These are phyloP conservation scores for Fagopyrum esculentum DNA, from an alignment of 148 eudicot species.

Conservation along the genomic window DNA sequence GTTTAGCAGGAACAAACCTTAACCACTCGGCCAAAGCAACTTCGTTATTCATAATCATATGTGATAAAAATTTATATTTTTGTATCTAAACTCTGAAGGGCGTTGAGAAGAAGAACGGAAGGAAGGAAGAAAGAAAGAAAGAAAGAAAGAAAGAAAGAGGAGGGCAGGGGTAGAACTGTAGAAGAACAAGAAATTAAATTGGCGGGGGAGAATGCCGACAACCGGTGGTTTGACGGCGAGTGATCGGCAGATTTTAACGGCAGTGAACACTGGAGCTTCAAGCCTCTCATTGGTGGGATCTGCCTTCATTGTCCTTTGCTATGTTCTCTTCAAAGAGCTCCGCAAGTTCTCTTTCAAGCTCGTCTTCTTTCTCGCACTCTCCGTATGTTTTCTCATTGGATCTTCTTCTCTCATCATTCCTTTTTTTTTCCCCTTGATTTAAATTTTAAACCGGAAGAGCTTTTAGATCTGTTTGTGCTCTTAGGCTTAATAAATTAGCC, in stretches of 20 bases:
- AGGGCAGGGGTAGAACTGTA: neutral
- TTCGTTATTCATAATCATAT: neutral
- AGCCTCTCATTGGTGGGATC: constrained; percentile 74
- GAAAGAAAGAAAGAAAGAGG: neutral
- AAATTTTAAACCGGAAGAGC: no score
- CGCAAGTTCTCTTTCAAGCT: constrained; percentile 99
- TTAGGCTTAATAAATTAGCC: constrained; percentile 1
- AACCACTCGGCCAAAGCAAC: constrained; percentile 99
- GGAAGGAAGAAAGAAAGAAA: neutral
- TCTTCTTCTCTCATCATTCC: neutral
- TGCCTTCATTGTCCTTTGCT: constrained; percentile 74
- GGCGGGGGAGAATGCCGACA: constrained; percentile 20
- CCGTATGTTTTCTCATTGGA: constrained; percentile 31
- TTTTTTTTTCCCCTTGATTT: neutral
- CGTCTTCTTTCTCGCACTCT: constrained; percentile 91
- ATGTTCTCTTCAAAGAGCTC: constrained; percentile 83
- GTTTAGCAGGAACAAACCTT: constrained; percentile 99
- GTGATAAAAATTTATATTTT: neutral
- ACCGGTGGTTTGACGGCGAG: constrained; percentile 44
- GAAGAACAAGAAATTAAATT: neutral
- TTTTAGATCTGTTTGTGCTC: neutral
- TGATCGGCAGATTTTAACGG: constrained; percentile 52
- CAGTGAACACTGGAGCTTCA: constrained; percentile 70
- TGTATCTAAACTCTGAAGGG: neutral
- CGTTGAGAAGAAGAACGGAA: neutral